phyloP scores from a whole-genome alignment of 306 rosid genomes.

The Benincasa hispida region DNA sequence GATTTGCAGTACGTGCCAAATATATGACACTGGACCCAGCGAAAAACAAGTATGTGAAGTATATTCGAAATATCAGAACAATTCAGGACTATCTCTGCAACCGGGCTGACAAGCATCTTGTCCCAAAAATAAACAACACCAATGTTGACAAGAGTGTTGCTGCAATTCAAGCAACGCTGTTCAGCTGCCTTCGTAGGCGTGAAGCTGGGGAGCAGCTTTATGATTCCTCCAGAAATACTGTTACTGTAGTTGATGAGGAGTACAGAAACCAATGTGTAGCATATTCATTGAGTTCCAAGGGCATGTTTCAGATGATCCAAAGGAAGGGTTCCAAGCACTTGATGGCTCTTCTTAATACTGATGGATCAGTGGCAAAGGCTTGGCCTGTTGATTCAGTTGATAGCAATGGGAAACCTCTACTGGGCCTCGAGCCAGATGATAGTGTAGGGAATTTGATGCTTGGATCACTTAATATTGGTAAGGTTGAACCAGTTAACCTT shows the following conservation, averaged over 20 bases:
- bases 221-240: constrained; percentile 63
- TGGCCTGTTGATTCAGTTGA: constrained; percentile 88
- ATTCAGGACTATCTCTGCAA: constrained; percentile 94
- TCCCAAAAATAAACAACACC: constrained; percentile 94
- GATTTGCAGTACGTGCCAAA: constrained; percentile 97
- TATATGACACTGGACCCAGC: constrained; percentile 98
- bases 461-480: constrained; percentile 29
- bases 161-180: constrained; percentile 94
- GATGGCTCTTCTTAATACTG: constrained; percentile 82
- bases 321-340: constrained; percentile 84
- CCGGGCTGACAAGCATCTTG: constrained; percentile 94
- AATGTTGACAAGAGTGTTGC: constrained; percentile 99
- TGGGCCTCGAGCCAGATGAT: constrained; percentile 35
- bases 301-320: constrained; percentile 93
- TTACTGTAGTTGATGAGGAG: constrained; percentile 72
- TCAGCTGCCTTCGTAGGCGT: constrained; percentile 89
- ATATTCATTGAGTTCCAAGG: constrained; percentile 77
- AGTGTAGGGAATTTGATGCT: constrained; percentile 23
- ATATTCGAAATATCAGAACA: constrained; percentile 85
- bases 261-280: constrained; percentile 86
- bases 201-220: constrained; percentile 75
- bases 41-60: constrained; percentile 90
- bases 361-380: constrained; percentile 94
- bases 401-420: constrained; percentile 56
- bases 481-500: constrained; percentile 83